Evolutionary conservation across 2,329 filamentous ascomycete genomes (phyloP), one percentile per base, ranked within the genome.

Genomic region (Xylaria sp.): DNA sequence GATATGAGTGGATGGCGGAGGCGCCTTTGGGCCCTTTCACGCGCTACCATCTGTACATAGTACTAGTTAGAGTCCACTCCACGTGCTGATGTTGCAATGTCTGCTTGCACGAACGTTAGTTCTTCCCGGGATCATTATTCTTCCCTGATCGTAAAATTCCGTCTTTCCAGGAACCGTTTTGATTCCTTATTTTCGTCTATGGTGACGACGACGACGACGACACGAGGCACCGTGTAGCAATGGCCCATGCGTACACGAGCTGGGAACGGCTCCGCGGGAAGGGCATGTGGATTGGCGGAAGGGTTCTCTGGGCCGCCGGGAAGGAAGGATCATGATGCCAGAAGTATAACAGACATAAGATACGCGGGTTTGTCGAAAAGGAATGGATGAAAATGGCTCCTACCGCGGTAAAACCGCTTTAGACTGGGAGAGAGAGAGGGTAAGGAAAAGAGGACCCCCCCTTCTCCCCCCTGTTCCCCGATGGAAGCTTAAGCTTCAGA

Each of bases 21-120:
- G 24, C 18, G 17, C 20, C n/a, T 16, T 38, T 24, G 13, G 38
- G 37, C 40, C 38, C 48, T 41, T 52, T 37, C 22, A 8, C 11
- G 40, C 39, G 51, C 29, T 34, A 44, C 42, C 40, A 44, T 45
- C 51, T 46, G 49, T 39, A 29, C 44, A n/a, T n/a, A n/a, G n/a
- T 50, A 18, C n/a, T 38, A 22, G 29, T 13, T 9, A 34, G 16
- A 34, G 44, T 49, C 16, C 56, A 45, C 45, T 48, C 56, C 59
- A 61, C 56, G 59, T 61, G 59, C 45, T 37, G 39, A 45, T 46
- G 56, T 61, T 42, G 59, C 46, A 61, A 51, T 26, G 49, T 46
- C 44, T 48, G 43, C 29, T 50, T 39, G 42, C 49, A 21, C 17
- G 18, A 8, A 45, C 29, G 42, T 40, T 37, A 43, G 48, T 39